phyloP scores from a whole-genome alignment of 345 rosid species.

The Psidium guajava region DNA sequence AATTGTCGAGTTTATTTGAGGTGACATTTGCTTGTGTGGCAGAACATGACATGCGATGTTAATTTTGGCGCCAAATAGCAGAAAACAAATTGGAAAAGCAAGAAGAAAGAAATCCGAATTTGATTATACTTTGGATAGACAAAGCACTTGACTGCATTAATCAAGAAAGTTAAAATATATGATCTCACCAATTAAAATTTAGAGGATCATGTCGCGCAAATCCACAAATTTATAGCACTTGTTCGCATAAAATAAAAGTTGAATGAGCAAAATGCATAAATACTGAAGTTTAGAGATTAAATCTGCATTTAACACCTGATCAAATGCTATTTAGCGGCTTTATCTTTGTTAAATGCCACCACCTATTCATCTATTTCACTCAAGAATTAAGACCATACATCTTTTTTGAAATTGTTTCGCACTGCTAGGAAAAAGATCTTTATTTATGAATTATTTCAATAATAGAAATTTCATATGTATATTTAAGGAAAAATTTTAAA shows the following conservation, averaged over 20 bases:
- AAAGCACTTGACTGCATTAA: not conserved
- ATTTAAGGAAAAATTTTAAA: too few relatives aligned
- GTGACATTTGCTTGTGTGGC: not conserved
- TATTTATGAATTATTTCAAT: too few relatives aligned
- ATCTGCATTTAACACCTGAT: not conserved
- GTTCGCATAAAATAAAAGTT: not conserved
- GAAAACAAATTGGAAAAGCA: not conserved
- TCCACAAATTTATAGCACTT: not conserved
- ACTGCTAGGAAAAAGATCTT: too few relatives aligned
- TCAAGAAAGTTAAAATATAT: not conserved
- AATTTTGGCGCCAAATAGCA: not conserved
- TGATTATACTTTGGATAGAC: not conserved
- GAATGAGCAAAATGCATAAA: not conserved
- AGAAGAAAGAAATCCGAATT: not conserved
- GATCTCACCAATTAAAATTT: not conserved
- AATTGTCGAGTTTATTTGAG: not conserved
- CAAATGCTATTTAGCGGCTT: not conserved
- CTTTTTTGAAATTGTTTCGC: too few relatives aligned
- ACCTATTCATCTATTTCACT: not conserved
- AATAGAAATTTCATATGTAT: too few relatives aligned
- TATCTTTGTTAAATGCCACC: not conserved
- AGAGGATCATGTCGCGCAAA: not conserved
- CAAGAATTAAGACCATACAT: too few relatives aligned
- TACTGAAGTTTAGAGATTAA: not conserved
- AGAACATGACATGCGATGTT: not conserved